Evolutionary conservation across 2,329 filamentous ascomycete species (phyloP), one percentile per base, ranked within the genome.

Genomic region (Rutstroemia sp.): DNA sequence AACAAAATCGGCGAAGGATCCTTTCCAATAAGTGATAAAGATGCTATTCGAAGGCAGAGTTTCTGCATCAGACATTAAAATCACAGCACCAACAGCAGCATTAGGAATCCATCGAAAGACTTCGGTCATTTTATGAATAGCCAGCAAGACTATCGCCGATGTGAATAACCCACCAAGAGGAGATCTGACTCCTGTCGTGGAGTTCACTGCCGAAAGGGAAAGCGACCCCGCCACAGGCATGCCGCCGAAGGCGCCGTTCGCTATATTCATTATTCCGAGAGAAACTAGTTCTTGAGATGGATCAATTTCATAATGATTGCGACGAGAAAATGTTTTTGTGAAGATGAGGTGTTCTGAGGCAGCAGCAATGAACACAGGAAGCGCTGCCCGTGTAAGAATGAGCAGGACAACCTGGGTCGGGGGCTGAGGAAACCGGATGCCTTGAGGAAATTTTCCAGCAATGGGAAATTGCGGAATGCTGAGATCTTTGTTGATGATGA

Each of bases 101-200:
- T 84, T 84, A 1, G 84, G 83, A n/a, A 87, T 82, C 81, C 82
- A 87, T 69, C 82, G 85, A 0, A 87, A 73, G 0, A 80, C 78
- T 0, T 78, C 78, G 0, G 78, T 79, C 39, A 86, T 76, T 57
- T 82, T 76, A 64, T 82, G 86, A 25, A 87, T 78, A 19, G 78
- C 81, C 1, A 86, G 68, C 7, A 87, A 71, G 17, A 87, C 81
- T 48, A 84, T 80, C 4, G 76, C 81, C 2, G 81, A 78, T 0
- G 83, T 84, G 54, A 87, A 73, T 21, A 83, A 61, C 4, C 83
- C 82, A 44, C 79, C 82, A 0, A 84, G 70, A 0, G 84, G 84
- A 5, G 80, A 83, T 59, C 77, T 78, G 63, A 86, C 83, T 37
- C 79, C 78, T 50, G 80, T 83, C 30, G 81, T 76, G 0, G 81